Conservation (phyloP, 345 rosid genomes). For the Syzygium oleosum region DNA sequence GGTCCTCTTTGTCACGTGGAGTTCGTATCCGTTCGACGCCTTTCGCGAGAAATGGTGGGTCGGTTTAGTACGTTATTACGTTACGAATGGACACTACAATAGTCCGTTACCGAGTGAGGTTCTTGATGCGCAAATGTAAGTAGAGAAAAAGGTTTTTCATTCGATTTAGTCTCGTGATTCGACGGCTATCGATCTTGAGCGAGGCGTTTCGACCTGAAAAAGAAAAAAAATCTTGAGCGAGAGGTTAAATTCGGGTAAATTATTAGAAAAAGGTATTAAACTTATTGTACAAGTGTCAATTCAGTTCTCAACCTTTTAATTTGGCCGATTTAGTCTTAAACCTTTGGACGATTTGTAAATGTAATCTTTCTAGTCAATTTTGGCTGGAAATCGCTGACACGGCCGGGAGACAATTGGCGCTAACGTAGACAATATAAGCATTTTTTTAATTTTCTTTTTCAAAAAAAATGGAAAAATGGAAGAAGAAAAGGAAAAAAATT, state of each 20-base stretch:
- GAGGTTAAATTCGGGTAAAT: not conserved
- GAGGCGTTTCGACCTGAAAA: too few species aligned
- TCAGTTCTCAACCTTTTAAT: too few species aligned
- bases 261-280: not conserved
- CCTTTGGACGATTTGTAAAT: not conserved
- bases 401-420: accelerated
- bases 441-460: not conserved
- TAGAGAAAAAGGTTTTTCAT: too few species aligned
- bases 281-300: accelerated
- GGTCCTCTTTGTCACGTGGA: not conserved
- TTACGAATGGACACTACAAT: not conserved
- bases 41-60: not conserved
- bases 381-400: not conserved
- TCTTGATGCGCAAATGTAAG: not conserved
- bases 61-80: not conserved
- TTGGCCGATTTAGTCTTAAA: not conserved
- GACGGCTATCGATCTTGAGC: not conserved
- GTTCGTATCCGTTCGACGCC: not conserved
- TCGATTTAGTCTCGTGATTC: not conserved
- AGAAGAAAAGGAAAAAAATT: too few species aligned
- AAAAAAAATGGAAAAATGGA: not conserved
- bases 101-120: not conserved
- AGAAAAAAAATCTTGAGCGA: too few species aligned
- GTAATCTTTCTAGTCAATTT: not conserved
- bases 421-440: not conserved